Evolutionary conservation across 805 yeast genomes (phyloP).

Genomic region (Suhomyces sp.): DNA sequence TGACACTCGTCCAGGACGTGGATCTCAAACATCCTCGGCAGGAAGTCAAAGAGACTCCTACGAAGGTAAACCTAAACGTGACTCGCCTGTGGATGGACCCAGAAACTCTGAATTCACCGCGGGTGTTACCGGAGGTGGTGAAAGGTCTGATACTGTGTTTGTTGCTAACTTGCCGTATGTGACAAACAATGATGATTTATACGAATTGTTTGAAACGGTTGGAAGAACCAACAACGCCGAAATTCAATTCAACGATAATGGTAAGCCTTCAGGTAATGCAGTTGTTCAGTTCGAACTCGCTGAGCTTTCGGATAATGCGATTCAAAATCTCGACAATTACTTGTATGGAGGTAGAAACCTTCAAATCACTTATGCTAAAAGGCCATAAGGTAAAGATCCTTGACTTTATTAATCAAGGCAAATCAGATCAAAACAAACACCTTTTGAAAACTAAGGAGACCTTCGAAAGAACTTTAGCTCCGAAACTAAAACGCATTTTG

Average conservation of each 20-base stretch:
- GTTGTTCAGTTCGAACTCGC: conserved; percentile 71
- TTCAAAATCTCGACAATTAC: conserved; percentile 73
- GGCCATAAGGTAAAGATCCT: too few relatives aligned
- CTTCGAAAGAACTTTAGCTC: too few relatives aligned
- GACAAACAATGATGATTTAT: conserved; percentile 81
- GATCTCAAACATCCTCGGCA: conserved; percentile 13
- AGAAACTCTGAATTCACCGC: conserved; percentile 58
- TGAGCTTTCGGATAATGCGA: conserved; percentile 71
- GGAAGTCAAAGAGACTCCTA: conserved; percentile 14
- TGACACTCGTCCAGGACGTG: conserved; percentile 73
- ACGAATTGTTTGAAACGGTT: conserved; percentile 80
- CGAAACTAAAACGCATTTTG: too few relatives aligned
- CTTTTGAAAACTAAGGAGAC: too few relatives aligned
- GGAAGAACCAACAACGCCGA: conserved; percentile 78
- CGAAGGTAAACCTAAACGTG: conserved; percentile 12
- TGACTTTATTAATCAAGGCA: too few relatives aligned
- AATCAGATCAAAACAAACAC: too few relatives aligned
- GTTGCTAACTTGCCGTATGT: conserved; percentile 85
- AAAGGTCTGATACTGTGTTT: conserved; percentile 49
- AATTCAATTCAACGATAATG: conserved; percentile 55
- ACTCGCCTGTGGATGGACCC: conserved; percentile 14
- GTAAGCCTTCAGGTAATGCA: conserved; percentile 80
- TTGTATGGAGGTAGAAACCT: conserved; percentile 81
- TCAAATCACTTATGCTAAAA: conserved; percentile 63
- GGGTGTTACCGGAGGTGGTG: conserved; percentile 62